A percentile compares a stretch with the other conserved stretches of the same genome.
phyloP scores from a whole-genome alignment of 1,284 basidiomycete genomes.

The Stereum hirsutum region DNA sequence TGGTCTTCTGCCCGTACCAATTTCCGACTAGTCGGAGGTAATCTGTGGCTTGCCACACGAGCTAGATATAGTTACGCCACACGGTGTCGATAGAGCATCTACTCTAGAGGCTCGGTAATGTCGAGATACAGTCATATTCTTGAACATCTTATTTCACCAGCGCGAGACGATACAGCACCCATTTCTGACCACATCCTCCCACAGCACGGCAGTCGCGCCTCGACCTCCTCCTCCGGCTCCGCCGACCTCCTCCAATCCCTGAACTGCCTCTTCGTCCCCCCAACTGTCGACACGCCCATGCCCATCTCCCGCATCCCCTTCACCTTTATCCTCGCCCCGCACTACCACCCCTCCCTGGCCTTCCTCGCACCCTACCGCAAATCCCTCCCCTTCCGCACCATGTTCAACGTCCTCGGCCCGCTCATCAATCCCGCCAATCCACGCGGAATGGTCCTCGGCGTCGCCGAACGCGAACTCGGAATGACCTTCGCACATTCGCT shows the following conservation, averaged over 20 bases:
- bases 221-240: constrained; percentile 91
- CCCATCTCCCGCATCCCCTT: constrained; percentile 66
- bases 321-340: constrained; percentile 88
- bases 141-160: not conserved
- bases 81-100: too few relatives aligned
- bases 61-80: too few relatives aligned
- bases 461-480: constrained; percentile 83
- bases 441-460: constrained; percentile 82
- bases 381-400: constrained; percentile 87
- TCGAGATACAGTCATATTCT: too few relatives aligned
- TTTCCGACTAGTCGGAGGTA: too few relatives aligned
- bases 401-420: constrained; percentile 96
- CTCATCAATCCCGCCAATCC: constrained; percentile 90
- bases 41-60: too few relatives aligned
- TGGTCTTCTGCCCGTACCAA: too few relatives aligned
- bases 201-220: constrained; percentile 89
- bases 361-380: constrained; percentile 82
- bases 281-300: constrained; percentile 44
- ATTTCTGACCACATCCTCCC: not conserved
- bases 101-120: too few relatives aligned
- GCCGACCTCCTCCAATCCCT: constrained; percentile 89
- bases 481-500: constrained; percentile 77
- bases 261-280: constrained; percentile 72
- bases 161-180: not conserved
- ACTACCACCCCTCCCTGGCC: constrained; percentile 87